Conservation (phyloP, 257 asterid species). For the Capsicum baccatum region DNA sequence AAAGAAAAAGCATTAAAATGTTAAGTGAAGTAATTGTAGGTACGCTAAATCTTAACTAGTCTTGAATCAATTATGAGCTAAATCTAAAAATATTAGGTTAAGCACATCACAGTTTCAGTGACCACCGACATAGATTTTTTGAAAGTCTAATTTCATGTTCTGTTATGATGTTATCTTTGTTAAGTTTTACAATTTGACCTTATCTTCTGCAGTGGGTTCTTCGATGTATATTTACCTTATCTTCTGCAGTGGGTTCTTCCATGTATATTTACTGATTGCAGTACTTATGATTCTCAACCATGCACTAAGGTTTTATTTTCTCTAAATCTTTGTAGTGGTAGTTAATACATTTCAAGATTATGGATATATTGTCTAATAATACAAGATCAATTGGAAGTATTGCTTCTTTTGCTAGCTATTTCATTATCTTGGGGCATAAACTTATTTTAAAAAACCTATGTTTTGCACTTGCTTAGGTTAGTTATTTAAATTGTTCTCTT, state of each 20-base stretch:
- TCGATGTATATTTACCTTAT: no score
- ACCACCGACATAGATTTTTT: neutral
- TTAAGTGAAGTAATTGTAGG: no score
- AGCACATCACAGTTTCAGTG: neutral
- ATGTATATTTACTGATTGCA: conserved; percentile 84
- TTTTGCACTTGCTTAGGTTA: neutral
- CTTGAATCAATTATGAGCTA: no score
- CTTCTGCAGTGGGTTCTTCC: conserved; percentile 84
- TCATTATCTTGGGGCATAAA: neutral
- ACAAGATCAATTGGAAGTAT: neutral
- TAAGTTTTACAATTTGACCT: conserved; percentile 17
- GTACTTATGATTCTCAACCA: conserved; percentile 94
- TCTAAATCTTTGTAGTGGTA: neutral
- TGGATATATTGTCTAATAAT: neutral
- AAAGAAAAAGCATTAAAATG: no score
- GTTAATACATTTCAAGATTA: neutral
- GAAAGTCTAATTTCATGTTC: neutral
- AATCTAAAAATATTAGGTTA: neutral
- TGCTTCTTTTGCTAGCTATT: conserved; percentile 1
- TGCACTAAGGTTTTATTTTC: conserved; percentile 73
- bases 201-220: neutral
- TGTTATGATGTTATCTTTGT: neutral
- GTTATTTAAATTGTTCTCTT: conserved; percentile 2
- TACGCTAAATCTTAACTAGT: no score
- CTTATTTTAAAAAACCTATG: neutral